phyloP scores from a whole-genome alignment of 73 alveolate genomes.

The Loxodes magnus region DNA sequence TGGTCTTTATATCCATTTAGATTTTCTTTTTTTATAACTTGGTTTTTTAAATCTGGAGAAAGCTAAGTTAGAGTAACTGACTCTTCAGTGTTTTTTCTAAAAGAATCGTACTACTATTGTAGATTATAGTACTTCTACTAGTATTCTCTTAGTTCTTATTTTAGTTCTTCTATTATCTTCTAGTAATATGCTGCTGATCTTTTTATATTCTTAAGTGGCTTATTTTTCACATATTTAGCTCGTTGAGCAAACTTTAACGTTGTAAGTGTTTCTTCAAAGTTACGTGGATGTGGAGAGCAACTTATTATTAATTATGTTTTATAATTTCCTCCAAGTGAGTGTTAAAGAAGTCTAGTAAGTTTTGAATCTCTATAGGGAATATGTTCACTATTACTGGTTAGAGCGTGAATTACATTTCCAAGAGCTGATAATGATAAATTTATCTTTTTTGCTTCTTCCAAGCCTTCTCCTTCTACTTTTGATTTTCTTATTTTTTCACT shows the following conservation, averaged over 20 bases:
- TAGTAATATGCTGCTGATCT: no score
- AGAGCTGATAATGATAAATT: conserved; percentile 52
- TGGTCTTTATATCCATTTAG: no score
- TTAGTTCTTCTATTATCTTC: no score
- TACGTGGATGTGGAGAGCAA: conserved; percentile 58
- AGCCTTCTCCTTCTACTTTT: conserved; percentile 56
- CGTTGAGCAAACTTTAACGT: conserved; percentile 64
- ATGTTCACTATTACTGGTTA: conserved; percentile 60
- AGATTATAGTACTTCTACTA: no score
- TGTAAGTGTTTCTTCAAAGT: conserved; percentile 55
- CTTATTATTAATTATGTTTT: conserved; percentile 67
- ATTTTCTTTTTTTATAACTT: no score
- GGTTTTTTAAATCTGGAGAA: no score
- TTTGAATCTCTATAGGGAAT: conserved; percentile 72
- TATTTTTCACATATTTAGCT: conserved; percentile 68
- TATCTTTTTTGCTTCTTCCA: conserved; percentile 71
- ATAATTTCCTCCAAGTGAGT: conserved; percentile 81
- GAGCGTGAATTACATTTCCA: conserved; percentile 58
- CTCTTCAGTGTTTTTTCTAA: no score
- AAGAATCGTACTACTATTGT: no score
- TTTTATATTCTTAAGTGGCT: conserved; percentile 66
- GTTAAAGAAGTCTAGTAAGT: conserved; percentile 61
- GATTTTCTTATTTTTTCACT: conserved; percentile 76
- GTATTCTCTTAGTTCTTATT: no score
- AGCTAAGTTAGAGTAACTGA: no score